Evolutionary conservation across 2,329 filamentous ascomycete species (phyloP), one percentile per base, ranked within the genome.

Genomic region (Hymenoscyphus repandus): DNA sequence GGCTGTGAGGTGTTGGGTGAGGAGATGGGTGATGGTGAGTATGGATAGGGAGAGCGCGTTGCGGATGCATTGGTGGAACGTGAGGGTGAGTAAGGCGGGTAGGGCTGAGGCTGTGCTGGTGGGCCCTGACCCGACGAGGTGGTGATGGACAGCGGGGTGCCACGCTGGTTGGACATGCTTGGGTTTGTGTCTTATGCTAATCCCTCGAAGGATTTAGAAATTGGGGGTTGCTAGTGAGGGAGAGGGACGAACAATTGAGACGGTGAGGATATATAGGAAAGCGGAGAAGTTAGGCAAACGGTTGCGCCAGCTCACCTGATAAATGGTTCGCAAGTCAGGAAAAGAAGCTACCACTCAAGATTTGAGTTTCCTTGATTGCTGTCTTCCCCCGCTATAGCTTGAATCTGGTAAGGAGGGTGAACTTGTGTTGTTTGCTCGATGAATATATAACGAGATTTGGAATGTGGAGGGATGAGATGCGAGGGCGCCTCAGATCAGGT

Each of bases 71-170:
- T 4, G 11, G 31, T 45, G 18, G 37, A 13, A 33, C 39, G 36
- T 11, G 22, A 17, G 7, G 12, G 36, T 2, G 17, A 13, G 15
- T 22, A 22, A 44, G 40, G 47, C 36, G 32, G 22, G 22, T 36
- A 31, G n/a, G 41, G 30, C 27, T 32, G 34, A 15, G 7, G 31
- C 20, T 31, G 34, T 15, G 30, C 17, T 11, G 20, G 15, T 17
- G 5, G 38, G 33, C 10, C 27, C 15, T 17, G 42, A n/a, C 11
- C 12, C 11, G 42, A 11, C 5, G 42, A 45, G 18, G 46, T 43
- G 3, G 46, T 49, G 46, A 49, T 49, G 20, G 46, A 42, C 11
- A 44, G 47, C 12, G 47, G 47, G 20, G 47, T 39, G 13, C 37
- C 46, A 31, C 45, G 20, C 18, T 34, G 45, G 18, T 17, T 27